Evolutionary conservation across 805 yeast genomes (phyloP), one percentile per base, ranked within the genome.

Genomic region (Zygotorulaspora sp.): DNA sequence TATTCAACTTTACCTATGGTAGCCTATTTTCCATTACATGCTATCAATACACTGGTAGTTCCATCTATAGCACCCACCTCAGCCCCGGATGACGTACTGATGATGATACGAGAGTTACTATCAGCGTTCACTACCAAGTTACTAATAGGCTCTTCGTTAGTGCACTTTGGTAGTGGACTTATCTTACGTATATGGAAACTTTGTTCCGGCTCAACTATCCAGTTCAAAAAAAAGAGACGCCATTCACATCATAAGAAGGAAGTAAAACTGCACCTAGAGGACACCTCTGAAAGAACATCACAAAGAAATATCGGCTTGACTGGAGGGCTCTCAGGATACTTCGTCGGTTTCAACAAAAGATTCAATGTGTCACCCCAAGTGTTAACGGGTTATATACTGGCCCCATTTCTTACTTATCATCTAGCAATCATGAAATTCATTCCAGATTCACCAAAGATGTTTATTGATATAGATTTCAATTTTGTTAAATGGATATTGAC

Each of bases 251-350:
- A 32, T 13, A 35, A 26, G 15, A 25, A 18, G 31, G 38, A 39
- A 28, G 30, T 38, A 22, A 35, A 44, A 8, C 16, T 35, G 24
- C 34, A 23, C 12, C 34, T 44, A n/a, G 31, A 37, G 9, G 47
- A 43, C 19, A 44, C 42, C 9, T 22, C 40, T 8, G 51, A 46
- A 30, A 41, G 45, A 6, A 36, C 35, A 21, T 43, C 54, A 2
- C 59, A 52, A 36, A 41, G 48, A 11, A 22, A 31, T 14, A 51
- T 52, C 12, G 57, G 57, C 3, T 40, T 52, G 12, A 43, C 44
- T 2, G 59, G 59, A 2, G 57, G 57, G 9, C 40, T 54, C 13
- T 43, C 49, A 9, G 59, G 59, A 1, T 52, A 51, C 26, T 47
- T 52, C 20, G 36, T 52, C 20, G 59, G 59, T 1, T 41, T 47